These are phyloP conservation scores for Mrakia hoshinonis DNA, from an alignment of 768 basidiomycete species.

Conservation along the genomic window DNA sequence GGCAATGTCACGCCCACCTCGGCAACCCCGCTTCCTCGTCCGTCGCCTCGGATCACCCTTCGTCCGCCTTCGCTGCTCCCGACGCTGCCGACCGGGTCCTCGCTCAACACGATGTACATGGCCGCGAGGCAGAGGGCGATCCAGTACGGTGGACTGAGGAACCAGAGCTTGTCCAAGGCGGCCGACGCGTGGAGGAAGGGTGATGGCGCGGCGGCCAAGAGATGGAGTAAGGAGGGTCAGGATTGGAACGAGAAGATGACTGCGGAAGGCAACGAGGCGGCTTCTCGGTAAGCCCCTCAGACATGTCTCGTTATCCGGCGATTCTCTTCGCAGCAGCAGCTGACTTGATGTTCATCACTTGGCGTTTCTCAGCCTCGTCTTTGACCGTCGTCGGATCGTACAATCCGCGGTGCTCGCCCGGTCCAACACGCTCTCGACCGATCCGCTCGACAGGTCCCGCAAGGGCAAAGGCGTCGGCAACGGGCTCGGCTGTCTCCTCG, in stretches of 20 bases:
- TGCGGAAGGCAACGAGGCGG: too few relatives aligned
- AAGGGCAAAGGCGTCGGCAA: slow-evolving; percentile 69
- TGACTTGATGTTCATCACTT: too few relatives aligned
- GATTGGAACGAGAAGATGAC: slow-evolving; percentile 88
- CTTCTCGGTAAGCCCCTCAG: too few relatives aligned
- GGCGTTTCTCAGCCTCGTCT: slow-evolving; percentile 64
- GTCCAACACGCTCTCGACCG: slow-evolving; percentile 50
- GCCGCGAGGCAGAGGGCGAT: slow-evolving; percentile 76
- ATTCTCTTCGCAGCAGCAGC: too few relatives aligned
- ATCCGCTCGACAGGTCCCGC: slow-evolving; percentile 64
- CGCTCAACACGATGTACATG: slow-evolving; percentile 75
- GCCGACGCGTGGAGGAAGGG: slow-evolving; percentile 94
- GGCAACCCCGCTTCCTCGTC: slow-evolving; percentile 37
- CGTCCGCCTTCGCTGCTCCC: slow-evolving; percentile 75
- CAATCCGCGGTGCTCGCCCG: slow-evolving; percentile 66
- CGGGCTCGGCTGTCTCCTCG: slow-evolving; percentile 76
- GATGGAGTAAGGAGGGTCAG: slow-evolving; percentile 87
- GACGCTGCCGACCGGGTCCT: slow-evolving; percentile 75
- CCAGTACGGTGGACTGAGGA: slow-evolving; percentile 84
- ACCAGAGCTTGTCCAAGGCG: slow-evolving; percentile 86
- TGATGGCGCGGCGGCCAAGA: slow-evolving; percentile 89
- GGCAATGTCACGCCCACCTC: slow-evolving; percentile 27
- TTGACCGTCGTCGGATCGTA: slow-evolving; percentile 65
- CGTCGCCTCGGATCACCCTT: slow-evolving; percentile 77
- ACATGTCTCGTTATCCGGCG: too few relatives aligned